A percentile compares a stretch with the other conserved stretches of the same genome.
Evolutionary conservation across 2,329 filamentous ascomycete genomes (phyloP).

Genomic region (Epichloe hybrida): DNA sequence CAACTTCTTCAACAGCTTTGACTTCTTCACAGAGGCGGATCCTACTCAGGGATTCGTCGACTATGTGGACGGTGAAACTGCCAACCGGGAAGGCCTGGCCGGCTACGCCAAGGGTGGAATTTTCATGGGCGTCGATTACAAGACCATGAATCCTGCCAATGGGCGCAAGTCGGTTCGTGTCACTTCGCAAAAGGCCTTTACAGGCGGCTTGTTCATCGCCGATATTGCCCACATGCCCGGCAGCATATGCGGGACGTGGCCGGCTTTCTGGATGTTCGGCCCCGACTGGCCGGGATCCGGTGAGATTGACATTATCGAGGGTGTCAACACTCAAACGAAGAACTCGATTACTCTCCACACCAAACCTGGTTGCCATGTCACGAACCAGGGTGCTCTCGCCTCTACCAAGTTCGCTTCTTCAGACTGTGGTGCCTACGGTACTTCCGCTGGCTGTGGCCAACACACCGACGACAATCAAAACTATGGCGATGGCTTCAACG

Average conservation of each 20-base stretch:
- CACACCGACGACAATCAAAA: slow-evolving; percentile 34
- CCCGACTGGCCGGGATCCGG: slow-evolving; percentile 55
- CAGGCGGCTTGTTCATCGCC: slow-evolving; percentile 55
- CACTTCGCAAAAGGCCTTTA: slow-evolving; percentile 51
- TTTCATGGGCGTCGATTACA: slow-evolving; percentile 57
- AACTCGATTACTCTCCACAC: slow-evolving; percentile 60
- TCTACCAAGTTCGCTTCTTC: slow-evolving; percentile 30
- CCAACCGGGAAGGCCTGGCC: slow-evolving; percentile 44
- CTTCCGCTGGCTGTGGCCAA: slow-evolving; percentile 47
- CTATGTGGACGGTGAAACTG: slow-evolving; percentile 48
- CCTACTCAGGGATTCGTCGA: slow-evolving; percentile 65
- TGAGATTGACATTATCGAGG: slow-evolving; percentile 73
- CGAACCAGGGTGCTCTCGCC: slow-evolving; percentile 31
- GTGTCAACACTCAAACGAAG: slow-evolving; percentile 48
- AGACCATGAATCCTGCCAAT: slow-evolving; percentile 35
- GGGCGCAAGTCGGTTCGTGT: slow-evolving; percentile 62
- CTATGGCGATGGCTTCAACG: slow-evolving; percentile 61
- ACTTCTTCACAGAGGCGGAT: slow-evolving; percentile 45
- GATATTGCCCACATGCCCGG: slow-evolving; percentile 69
- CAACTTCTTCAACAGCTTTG: slow-evolving; percentile 44
- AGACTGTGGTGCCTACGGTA: slow-evolving; percentile 44
- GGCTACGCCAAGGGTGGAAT: slow-evolving; percentile 40
- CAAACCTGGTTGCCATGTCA: slow-evolving; percentile 42
- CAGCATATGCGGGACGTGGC: slow-evolving; percentile 60
- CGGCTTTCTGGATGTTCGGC: slow-evolving; percentile 58